These are phyloP conservation scores for Phaeosphaeriaceae sp. DNA, from an alignment of 2,329 filamentous ascomycete genomes.

Conservation along the genomic window DNA sequence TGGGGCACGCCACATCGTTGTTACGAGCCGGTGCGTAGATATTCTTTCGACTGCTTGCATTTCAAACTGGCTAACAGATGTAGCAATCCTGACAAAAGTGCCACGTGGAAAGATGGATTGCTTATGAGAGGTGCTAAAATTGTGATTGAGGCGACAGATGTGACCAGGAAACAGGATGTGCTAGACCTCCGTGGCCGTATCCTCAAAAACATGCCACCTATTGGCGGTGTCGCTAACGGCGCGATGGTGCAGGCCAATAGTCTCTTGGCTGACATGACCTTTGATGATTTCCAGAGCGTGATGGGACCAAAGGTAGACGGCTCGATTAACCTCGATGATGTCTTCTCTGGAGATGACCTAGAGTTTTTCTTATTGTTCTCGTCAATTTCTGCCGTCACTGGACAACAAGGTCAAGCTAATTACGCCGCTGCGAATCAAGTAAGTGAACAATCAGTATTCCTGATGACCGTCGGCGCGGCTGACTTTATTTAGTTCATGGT, in stretches of 20 bases:
- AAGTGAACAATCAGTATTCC: too few relatives aligned
- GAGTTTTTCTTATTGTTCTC: conserved; percentile 39
- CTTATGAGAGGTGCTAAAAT: conserved; percentile 12
- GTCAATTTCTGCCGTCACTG: conserved; percentile 15
- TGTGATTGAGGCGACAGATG: conserved; percentile 3
- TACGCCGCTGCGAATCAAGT: conserved; percentile 35
- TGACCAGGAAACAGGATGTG: conserved; percentile 5
- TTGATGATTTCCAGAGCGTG: conserved; percentile 3
- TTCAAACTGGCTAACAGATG: too few relatives aligned
- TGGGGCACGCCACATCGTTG: conserved; percentile 26
- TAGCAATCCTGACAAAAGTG: too few relatives aligned
- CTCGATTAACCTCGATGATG: conserved; percentile 17
- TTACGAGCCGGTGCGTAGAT: conserved; percentile 51
- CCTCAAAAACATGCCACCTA: conserved; percentile 4
- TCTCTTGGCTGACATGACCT: conserved; percentile 13
- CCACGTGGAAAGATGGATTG: neutral
- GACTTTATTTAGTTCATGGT: conserved; percentile 53
- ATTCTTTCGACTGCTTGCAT: too few relatives aligned
- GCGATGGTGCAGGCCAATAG: conserved; percentile 32
- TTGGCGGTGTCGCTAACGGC: conserved; percentile 18
- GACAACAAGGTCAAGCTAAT: conserved; percentile 23
- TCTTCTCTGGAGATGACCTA: conserved; percentile 15
- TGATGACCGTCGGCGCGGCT: too few relatives aligned
- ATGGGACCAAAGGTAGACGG: conserved; percentile 27
- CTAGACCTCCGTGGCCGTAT: too few relatives aligned